Base-by-base conservation (phyloP, 1,284 basidiomycete genomes). In the Cryptococcus sp. region DNA sequence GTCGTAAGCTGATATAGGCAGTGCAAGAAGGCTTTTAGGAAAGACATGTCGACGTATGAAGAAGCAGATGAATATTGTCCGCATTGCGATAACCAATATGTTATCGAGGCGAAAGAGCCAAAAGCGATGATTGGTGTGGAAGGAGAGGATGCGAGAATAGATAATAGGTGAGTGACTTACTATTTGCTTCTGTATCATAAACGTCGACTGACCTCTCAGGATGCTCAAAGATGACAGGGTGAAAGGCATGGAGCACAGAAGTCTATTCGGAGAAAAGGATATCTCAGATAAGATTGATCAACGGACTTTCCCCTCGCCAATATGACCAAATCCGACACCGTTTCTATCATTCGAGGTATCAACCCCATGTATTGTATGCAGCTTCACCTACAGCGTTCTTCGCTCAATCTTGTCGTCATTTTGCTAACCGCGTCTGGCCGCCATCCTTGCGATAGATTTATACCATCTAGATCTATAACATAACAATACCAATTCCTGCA, bases 51-150 rank as follows among this genome's bases (percentile, higher is more conserved):
- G 0, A 79, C 76, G 33, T 98, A 91, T 71, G 96, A 98, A 69
- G 92, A 96, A 73, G 89, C 89, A 62, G 95, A 98, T 73, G 95
- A 98, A 78, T 98, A 87, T 75, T 98, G 96, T 72, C 95, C 96
- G 0, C 88, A 97, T 77, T 98, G 95, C 73, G 93, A 96, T 76
- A 98, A 98, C 72, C 91, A 94, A 72, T 98, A 93, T 75, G 94
- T 97, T 32, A 81, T 97, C 62, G 89, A 95, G 43, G 94, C 94
- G 5, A 96, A 96, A 78, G 92, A 86, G 30, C 89, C 95, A 0
- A 84, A 91, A 66, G 85, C 91, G 2, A 84, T 88, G 45, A 76
- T 97, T 2, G 85, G 86, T 2, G 86, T 96, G 0, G 91, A 97
- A 75, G 89, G 89, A 32, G 92, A 95, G 61, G 95, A 98, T 72